phyloP scores from a whole-genome alignment of 768 basidiomycete species.

The Lactifluus piperatus region DNA sequence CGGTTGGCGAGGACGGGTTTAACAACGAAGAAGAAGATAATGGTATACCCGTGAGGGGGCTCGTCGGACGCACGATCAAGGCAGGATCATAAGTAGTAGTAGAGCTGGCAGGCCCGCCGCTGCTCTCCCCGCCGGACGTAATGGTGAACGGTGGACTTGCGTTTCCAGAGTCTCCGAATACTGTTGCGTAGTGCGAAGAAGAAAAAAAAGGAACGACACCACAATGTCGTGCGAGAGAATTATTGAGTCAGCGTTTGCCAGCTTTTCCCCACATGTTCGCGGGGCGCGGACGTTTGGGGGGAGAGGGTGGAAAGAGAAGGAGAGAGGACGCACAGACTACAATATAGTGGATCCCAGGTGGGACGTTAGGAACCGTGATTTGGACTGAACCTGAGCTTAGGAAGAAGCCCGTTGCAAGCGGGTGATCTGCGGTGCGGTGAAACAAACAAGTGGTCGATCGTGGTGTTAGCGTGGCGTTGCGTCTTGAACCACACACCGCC shows the following conservation, averaged over 20 bases:
- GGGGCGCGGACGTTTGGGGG: neutral
- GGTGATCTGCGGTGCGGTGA: conserved; percentile 23
- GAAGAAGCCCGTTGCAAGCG: conserved; percentile 30
- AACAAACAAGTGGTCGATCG: neutral
- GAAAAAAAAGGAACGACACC: no score
- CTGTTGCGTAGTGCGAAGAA: conserved; percentile 20
- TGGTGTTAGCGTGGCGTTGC: neutral
- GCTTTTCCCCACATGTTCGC: neutral
- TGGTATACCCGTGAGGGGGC: neutral
- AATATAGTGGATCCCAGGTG: conserved; percentile 27
- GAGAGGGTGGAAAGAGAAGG: neutral
- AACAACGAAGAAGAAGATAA: neutral
- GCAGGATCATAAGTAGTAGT: no score
- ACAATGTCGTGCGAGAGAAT: neutral
- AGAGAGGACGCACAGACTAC: conserved; percentile 35
- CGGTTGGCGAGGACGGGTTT: no score
- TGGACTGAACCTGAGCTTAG: conserved; percentile 30
- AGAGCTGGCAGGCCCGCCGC: neutral
- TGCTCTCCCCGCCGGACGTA: neutral
- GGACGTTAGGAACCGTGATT: conserved; percentile 32
- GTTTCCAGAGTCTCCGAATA: conserved; percentile 44
- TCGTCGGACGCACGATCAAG: neutral
- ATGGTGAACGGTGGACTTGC: conserved; percentile 34
- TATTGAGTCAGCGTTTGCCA: neutral
- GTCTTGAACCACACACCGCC: neutral